Percentiles rank a stretch among this genome's conserved stretches.
Conservation (phyloP, 306 rosid species). For the Luffa aegyptiaca region DNA sequence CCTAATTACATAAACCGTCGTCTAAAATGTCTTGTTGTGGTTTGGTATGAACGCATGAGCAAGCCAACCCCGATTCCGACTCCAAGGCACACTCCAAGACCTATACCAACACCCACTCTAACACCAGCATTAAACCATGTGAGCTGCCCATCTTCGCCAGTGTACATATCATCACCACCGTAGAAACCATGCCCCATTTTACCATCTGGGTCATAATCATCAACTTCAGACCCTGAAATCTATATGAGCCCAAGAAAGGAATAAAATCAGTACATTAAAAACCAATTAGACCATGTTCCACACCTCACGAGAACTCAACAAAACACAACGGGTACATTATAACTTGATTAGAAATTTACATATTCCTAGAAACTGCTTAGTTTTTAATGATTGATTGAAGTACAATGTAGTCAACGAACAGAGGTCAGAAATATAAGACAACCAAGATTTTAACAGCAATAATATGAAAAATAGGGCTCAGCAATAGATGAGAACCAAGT, state of each 20-base stretch:
- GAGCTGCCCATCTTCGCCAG: conserved; percentile 76
- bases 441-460: not conserved
- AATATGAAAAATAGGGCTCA: not conserved
- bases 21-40: conserved; percentile 66
- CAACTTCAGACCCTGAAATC: conserved; percentile 50
- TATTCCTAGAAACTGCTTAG: not conserved
- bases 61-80: conserved; percentile 78
- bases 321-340: not conserved
- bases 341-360: not conserved
- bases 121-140: conserved; percentile 93
- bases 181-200: conserved; percentile 49
- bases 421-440: not conserved
- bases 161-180: conserved; percentile 53
- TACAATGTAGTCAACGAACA: not conserved
- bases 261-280: conserved; percentile 8
- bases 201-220: conserved; percentile 44
- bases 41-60: conserved; percentile 91
- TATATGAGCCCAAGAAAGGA: conserved; percentile 27
- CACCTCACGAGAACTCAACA: not conserved
- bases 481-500: not conserved
- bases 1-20: conserved; percentile 50
- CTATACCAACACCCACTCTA: conserved; percentile 89
- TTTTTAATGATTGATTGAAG: not conserved
- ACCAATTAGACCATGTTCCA: not conserved
- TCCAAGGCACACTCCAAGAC: conserved; percentile 92